Evolutionary conservation across 257 asterid genomes (phyloP).

Genomic region (Solanum chaucha): DNA sequence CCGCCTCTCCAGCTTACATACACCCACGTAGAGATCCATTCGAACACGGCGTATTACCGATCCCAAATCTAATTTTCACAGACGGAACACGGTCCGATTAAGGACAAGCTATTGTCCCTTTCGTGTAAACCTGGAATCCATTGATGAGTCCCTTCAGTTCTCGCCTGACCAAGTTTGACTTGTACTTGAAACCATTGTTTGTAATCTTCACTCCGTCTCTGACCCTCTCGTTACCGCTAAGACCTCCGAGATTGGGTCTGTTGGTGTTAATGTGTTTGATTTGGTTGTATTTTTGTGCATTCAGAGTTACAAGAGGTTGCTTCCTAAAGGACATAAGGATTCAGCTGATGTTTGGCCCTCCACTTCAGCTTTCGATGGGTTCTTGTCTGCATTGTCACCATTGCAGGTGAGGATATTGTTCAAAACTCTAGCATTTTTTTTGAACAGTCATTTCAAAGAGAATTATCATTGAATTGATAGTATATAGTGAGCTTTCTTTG

Average conservation of each 20-base stretch:
- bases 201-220: constrained; percentile 44
- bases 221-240: constrained; percentile 49
- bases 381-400: constrained; percentile 70
- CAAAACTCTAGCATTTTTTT: background rate
- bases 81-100: constrained; percentile 60
- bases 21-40: constrained; percentile 85
- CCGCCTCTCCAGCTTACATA: constrained; percentile 22
- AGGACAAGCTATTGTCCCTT: constrained; percentile 49
- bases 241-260: constrained; percentile 35
- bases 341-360: constrained; percentile 99
- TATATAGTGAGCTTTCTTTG: background rate
- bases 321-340: constrained; percentile 82
- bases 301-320: constrained; percentile 74
- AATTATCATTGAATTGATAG: background rate
- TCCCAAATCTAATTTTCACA: constrained; percentile 67
- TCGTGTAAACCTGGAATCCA: constrained; percentile 31
- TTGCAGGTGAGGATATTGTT: constrained; percentile 41
- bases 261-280: constrained; percentile 66
- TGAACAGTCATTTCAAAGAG: background rate
- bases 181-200: constrained; percentile 51
- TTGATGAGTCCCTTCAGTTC: constrained; percentile 48
- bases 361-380: constrained; percentile 80
- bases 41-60: constrained; percentile 80
- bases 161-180: constrained; percentile 61
- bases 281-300: constrained; percentile 66